phyloP scores from a whole-genome alignment of 805 yeast species.

The Suhomyces xylopsoci region DNA sequence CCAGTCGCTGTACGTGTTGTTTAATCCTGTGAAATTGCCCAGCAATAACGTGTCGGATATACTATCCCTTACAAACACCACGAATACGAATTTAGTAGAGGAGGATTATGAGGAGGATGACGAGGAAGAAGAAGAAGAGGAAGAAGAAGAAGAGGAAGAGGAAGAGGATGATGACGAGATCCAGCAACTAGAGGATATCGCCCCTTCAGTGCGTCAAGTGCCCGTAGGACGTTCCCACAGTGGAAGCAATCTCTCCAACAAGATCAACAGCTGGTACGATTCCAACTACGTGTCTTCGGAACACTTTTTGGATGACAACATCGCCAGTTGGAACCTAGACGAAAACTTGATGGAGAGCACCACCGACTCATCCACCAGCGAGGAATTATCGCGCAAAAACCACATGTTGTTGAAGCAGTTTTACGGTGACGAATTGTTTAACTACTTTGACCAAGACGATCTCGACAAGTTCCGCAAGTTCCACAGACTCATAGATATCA shows the following conservation, averaged over 20 bases:
- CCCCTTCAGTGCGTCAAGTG: not conserved
- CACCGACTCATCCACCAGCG: not conserved
- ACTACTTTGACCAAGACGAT: conserved; percentile 21
- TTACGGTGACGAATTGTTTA: conserved; percentile 31
- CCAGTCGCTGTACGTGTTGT: conserved; percentile 14
- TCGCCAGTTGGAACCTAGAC: conserved; percentile 37
- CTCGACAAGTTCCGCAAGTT: conserved; percentile 23
- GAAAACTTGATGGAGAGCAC: conserved; percentile 16
- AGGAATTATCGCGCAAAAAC: not conserved
- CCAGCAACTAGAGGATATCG: not conserved
- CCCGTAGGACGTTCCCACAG: not conserved
- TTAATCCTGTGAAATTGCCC: conserved; percentile 8
- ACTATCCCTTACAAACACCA: conserved; percentile 11
- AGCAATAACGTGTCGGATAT: conserved; percentile 10
- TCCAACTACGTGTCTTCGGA: conserved; percentile 7
- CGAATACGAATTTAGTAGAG: conserved; percentile 2
- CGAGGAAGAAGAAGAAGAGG: too few species aligned
- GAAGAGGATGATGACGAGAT: conserved; percentile 1
- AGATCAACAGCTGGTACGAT: conserved; percentile 13
- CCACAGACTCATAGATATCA: conserved; percentile 14
- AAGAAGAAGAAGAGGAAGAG: conserved; percentile 8
- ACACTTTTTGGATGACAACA: conserved; percentile 25
- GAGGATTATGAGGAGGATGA: conserved; percentile 2
- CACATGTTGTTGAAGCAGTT: conserved; percentile 17
- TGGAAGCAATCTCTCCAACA: conserved; percentile 6